Evolutionary conservation across 768 basidiomycete genomes (phyloP).

Genomic region (Suillus spraguei): DNA sequence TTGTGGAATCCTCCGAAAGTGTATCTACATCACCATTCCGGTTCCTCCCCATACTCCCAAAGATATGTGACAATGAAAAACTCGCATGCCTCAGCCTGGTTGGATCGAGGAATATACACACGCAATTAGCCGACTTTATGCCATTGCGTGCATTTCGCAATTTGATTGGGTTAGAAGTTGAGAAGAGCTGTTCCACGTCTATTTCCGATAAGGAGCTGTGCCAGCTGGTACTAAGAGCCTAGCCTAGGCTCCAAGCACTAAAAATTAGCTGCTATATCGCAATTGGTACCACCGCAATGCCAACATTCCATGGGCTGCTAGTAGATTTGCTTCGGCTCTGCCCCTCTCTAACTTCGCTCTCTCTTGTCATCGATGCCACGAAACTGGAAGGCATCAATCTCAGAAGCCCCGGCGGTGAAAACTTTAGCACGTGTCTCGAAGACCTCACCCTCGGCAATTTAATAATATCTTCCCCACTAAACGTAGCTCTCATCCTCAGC

Average conservation of each 20-base stretch:
- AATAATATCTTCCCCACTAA: neutral
- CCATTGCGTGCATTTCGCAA: neutral
- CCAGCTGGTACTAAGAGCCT: too few relatives aligned
- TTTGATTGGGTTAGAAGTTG: constrained; percentile 1
- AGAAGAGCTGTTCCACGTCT: constrained; percentile 12
- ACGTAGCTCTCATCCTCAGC: neutral
- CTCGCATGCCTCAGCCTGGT: neutral
- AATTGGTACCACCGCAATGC: neutral
- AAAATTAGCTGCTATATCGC: too few relatives aligned
- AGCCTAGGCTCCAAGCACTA: too few relatives aligned
- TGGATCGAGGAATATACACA: neutral
- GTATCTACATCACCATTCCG: neutral
- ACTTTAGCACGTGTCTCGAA: neutral
- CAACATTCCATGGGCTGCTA: neutral
- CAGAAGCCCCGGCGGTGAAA: neutral
- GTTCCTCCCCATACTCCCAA: neutral
- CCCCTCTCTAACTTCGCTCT: neutral
- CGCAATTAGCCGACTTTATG: neutral
- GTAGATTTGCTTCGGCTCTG: neutral
- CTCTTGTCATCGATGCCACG: neutral
- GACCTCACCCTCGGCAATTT: neutral
- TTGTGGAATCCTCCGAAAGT: neutral
- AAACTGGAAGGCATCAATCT: neutral
- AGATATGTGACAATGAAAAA: neutral
- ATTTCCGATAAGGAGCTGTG: too few relatives aligned